A percentile compares a stretch with the other conserved stretches of the same genome.
Conservation (phyloP, 192 early-diverging fungal species). For the Coemansia sp. region DNA sequence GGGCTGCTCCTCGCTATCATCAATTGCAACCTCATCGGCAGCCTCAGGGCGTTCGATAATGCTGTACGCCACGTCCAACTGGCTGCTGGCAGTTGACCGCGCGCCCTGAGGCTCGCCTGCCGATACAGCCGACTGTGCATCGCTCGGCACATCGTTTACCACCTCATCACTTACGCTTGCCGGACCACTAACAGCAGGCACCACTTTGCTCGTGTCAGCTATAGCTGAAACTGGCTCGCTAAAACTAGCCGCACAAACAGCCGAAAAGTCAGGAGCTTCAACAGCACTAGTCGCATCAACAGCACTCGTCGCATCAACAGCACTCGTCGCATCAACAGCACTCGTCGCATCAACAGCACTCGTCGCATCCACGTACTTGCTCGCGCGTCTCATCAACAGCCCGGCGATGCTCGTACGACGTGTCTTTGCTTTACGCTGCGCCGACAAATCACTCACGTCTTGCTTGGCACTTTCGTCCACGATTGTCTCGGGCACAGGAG, state of each 20-base stretch:
- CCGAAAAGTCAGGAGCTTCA: background rate
- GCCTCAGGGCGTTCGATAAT: too few relatives aligned
- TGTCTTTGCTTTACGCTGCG: constrained; percentile 12
- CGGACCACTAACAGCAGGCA: background rate
- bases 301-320: constrained; percentile 29
- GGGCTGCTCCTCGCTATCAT: too few relatives aligned
- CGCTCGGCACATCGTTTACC: background rate
- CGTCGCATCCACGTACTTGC: constrained; percentile 17
- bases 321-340: constrained; percentile 3
- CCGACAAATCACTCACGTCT: background rate
- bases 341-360: background rate
- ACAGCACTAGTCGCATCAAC: constrained; percentile 1
- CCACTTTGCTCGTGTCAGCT: too few relatives aligned
- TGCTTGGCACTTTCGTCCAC: background rate
- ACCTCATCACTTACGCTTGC: background rate
- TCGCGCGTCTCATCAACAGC: constrained; percentile 27
- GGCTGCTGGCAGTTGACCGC: background rate
- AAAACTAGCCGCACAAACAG: background rate
- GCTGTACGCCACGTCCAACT: background rate
- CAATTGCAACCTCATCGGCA: too few relatives aligned
- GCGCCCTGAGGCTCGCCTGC: background rate
- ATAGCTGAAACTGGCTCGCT: background rate
- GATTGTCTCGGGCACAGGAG: background rate
- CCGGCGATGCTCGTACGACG: constrained; percentile 42
- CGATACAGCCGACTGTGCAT: background rate